Conservation (phyloP, 2,329 filamentous ascomycete genomes). For the Xylaria hypoxylon region DNA sequence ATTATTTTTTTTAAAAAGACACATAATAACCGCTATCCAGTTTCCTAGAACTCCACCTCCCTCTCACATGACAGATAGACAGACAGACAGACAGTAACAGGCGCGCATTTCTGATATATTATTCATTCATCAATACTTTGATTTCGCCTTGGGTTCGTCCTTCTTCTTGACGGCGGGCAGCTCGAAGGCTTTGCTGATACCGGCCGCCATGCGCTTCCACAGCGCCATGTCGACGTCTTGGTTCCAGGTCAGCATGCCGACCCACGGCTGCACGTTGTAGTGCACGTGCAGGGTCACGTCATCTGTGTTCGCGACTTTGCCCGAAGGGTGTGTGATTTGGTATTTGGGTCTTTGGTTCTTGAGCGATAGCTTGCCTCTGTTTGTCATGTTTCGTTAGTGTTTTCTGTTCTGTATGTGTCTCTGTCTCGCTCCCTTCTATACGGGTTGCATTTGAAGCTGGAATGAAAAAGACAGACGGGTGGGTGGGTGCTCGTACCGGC, state of each 20-base stretch:
- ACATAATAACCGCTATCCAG: neutral
- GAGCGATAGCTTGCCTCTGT: slow-evolving; percentile 78
- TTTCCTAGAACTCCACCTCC: slow-evolving; percentile 11
- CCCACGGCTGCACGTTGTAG: slow-evolving; percentile 99
- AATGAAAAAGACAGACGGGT: too few species aligned
- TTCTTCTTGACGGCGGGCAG: slow-evolving; percentile 76
- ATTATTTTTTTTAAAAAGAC: neutral
- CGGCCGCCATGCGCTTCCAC: slow-evolving; percentile 75
- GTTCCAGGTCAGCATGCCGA: slow-evolving; percentile 88
- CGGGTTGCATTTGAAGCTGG: too few species aligned
- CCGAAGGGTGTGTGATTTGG: slow-evolving; percentile 90
- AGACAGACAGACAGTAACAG: neutral
- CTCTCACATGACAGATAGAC: neutral
- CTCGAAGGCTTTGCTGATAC: slow-evolving; percentile 71
- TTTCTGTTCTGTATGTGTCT: neutral
- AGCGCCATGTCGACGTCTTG: slow-evolving; percentile 64
- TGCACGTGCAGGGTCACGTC: slow-evolving; percentile 84
- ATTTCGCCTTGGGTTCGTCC: slow-evolving; percentile 48
- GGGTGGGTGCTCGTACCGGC: slow-evolving; percentile 56
- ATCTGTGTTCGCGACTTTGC: slow-evolving; percentile 77
- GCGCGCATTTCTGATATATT: neutral
- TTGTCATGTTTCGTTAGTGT: neutral
- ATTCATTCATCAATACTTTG: neutral
- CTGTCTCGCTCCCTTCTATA: too few species aligned
- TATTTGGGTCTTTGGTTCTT: slow-evolving; percentile 94